Percentiles rank a stretch among this genome's conserved stretches.
phyloP scores from a whole-genome alignment of 177 flowering plant species.

The Vitis hybrid region DNA sequence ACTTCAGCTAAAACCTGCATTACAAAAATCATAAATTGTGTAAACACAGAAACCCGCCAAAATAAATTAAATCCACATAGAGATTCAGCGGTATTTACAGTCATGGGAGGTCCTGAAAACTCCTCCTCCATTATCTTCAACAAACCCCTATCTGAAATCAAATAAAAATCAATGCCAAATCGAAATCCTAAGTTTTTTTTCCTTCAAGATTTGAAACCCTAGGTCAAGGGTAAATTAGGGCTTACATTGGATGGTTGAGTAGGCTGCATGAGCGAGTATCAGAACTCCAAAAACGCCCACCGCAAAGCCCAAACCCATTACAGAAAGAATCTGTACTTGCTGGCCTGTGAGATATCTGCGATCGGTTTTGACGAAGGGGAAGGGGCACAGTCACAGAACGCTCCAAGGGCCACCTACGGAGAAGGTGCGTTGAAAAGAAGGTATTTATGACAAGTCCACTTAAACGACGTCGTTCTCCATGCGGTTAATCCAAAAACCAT shows the following conservation, averaged over 20 bases:
- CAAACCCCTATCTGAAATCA: slow-evolving; percentile 74
- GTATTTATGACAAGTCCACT: too few species aligned
- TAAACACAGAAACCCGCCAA: slow-evolving; percentile 5
- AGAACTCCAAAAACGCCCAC: slow-evolving; percentile 72
- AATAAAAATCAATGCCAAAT: neutral
- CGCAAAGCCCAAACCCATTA: slow-evolving; percentile 55
- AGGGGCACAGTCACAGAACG: too few species aligned
- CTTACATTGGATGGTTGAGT: slow-evolving; percentile 81
- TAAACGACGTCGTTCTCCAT: too few species aligned
- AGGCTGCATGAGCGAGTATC: slow-evolving; percentile 85
- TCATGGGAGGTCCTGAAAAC: slow-evolving; percentile 79
- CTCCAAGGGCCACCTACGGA: too few species aligned
- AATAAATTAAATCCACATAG: neutral
- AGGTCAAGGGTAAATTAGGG: neutral
- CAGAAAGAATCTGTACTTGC: slow-evolving; percentile 1
- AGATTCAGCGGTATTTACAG: slow-evolving; percentile 31
- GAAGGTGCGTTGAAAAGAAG: too few species aligned
- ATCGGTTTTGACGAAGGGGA: neutral
- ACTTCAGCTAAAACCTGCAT: slow-evolving; percentile 71
- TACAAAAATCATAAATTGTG: slow-evolving; percentile 9
- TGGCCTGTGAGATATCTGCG: slow-evolving; percentile 8
- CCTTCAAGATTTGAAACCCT: too few species aligned
- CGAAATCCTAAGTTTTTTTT: neutral
- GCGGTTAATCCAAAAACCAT: too few species aligned
- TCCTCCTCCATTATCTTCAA: slow-evolving; percentile 94